These are phyloP conservation scores for Umbelopsis sp. DNA, from an alignment of 192 early-diverging fungal genomes.

Conservation along the genomic window DNA sequence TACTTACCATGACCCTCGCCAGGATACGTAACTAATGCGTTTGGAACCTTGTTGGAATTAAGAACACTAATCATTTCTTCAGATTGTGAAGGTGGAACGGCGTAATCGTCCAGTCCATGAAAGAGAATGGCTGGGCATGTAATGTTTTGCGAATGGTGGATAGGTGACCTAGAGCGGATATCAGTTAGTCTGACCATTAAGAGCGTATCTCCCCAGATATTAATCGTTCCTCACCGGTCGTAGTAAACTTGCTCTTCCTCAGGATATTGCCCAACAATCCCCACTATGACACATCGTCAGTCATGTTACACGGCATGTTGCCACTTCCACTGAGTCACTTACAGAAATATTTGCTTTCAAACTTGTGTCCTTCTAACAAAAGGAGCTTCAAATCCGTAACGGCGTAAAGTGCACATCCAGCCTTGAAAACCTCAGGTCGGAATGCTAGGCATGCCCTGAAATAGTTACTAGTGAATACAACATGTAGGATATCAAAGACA, in stretches of 20 bases:
- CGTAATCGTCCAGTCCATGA: conserved; percentile 73
- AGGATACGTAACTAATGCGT: conserved; percentile 64
- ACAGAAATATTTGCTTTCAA: conserved; percentile 68
- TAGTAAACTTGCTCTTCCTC: conserved; percentile 54
- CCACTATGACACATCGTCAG: not conserved
- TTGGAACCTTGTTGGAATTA: conserved; percentile 55
- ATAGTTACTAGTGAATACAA: not conserved
- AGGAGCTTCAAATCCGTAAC: conserved; percentile 69
- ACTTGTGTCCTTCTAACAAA: conserved; percentile 77
- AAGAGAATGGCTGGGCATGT: conserved; percentile 68
- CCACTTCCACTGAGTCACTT: not conserved
- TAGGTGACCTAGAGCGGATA: conserved; percentile 47
- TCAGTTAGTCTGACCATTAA: too few relatives aligned
- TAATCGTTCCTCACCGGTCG: conserved; percentile 36
- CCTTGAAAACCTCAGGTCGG: conserved; percentile 70
- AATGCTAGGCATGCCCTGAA: conserved; percentile 59
- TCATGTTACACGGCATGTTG: not conserved
- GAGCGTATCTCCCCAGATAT: not conserved
- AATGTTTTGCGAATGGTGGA: conserved; percentile 61
- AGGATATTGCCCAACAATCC: conserved; percentile 66
- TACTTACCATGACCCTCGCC: conserved; percentile 66
- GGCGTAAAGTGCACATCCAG: conserved; percentile 71
- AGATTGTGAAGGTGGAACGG: conserved; percentile 77
- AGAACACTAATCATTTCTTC: conserved; percentile 72
- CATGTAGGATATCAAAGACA: not conserved